Evolutionary conservation across 2,329 filamentous ascomycete species (phyloP).

Genomic region (Stromatinia cepivora): DNA sequence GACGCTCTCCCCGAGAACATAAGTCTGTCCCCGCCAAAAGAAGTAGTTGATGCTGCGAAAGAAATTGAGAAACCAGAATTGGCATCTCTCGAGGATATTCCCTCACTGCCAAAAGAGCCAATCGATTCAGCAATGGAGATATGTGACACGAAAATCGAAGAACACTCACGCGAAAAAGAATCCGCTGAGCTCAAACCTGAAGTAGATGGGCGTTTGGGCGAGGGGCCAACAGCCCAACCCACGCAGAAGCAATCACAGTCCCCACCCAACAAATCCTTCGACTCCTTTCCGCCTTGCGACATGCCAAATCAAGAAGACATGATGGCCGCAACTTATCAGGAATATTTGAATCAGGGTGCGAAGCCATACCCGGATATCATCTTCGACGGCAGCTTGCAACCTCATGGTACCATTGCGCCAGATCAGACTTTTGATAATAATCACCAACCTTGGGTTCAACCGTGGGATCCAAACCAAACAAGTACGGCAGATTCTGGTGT

Average conservation of each 20-base stretch:
- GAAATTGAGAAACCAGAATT: neutral
- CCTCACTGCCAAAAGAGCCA: neutral
- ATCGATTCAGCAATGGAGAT: neutral
- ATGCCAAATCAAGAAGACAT: neutral
- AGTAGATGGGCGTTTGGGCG: neutral
- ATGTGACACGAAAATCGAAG: neutral
- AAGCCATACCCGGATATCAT: neutral
- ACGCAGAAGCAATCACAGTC: neutral
- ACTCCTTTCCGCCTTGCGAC: neutral
- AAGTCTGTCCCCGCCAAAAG: neutral
- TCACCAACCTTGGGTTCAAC: neutral
- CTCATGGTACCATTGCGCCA: neutral
- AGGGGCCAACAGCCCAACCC: neutral
- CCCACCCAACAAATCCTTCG: neutral
- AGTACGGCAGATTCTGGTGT: neutral
- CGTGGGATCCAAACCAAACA: neutral
- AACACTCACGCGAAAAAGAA: neutral
- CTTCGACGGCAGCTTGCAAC: neutral
- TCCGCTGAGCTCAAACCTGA: neutral
- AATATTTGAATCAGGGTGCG: neutral
- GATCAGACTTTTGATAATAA: neutral
- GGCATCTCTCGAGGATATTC: neutral
- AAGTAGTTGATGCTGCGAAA: neutral
- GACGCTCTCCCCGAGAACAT: neutral
- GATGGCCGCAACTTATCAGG: no score